These are phyloP conservation scores for Paraphoma sp. DNA, from an alignment of 2,329 filamentous ascomycete species.

Conservation along the genomic window DNA sequence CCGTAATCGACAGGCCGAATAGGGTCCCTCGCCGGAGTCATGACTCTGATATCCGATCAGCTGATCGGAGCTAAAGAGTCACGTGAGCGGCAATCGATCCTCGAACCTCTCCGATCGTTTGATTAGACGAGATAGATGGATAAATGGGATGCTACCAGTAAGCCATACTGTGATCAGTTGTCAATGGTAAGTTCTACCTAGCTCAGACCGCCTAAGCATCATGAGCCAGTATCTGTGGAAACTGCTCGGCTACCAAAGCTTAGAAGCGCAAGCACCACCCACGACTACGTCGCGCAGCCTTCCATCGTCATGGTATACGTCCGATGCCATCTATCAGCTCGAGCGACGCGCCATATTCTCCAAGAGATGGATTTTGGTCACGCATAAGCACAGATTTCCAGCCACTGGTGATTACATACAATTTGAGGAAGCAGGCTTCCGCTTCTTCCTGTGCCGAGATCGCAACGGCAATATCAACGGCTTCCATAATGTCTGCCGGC, in stretches of 20 bases:
- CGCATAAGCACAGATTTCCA: constrained; percentile 32
- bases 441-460: constrained; percentile 17
- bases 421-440: constrained; percentile 14
- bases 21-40: no score
- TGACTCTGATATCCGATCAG: no score
- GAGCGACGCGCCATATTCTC: constrained; percentile 55
- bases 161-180: no score
- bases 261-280: background rate
- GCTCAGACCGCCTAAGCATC: background rate
- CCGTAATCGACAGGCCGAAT: no score
- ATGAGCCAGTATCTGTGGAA: background rate
- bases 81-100: no score
- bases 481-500: constrained; percentile 53
- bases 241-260: background rate
- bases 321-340: constrained; percentile 51
- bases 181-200: no score
- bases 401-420: constrained; percentile 20
- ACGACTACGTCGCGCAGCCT: background rate
- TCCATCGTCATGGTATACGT: constrained; percentile 52
- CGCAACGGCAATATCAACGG: constrained; percentile 20
- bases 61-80: no score
- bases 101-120: no score
- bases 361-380: constrained; percentile 43
- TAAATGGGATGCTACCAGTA: no score
- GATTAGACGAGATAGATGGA: no score